These are phyloP conservation scores for Tylopilus sp. DNA, from an alignment of 768 basidiomycete genomes.

Conservation along the genomic window DNA sequence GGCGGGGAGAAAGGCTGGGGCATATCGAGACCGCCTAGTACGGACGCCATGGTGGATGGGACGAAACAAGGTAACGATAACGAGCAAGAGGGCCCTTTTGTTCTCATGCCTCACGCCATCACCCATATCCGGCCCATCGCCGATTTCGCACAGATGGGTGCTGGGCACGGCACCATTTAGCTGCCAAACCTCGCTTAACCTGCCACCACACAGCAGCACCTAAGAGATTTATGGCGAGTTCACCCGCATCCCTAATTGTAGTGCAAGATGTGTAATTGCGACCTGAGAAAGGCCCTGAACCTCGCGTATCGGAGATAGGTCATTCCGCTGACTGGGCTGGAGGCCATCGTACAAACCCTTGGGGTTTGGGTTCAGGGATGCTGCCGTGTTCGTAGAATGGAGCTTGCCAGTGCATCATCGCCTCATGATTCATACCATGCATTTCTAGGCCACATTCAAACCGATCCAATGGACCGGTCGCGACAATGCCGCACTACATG, in stretches of 20 bases:
- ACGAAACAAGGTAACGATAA: slow-evolving; percentile 11
- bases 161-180: background rate
- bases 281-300: background rate
- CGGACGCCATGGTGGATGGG: slow-evolving; percentile 16
- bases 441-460: background rate
- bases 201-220: background rate
- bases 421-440: background rate
- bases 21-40: slow-evolving; percentile 23
- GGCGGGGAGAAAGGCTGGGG: slow-evolving; percentile 31
- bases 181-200: background rate
- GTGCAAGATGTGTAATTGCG: slow-evolving; percentile 3
- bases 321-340: background rate
- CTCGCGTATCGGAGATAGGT: background rate
- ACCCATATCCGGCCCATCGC: slow-evolving; percentile 33
- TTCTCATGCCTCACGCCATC: slow-evolving; percentile 28
- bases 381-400: background rate
- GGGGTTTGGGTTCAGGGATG: slow-evolving; percentile 11
- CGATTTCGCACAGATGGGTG: slow-evolving; percentile 13
- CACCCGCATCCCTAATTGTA: background rate
- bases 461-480: background rate
- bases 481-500: background rate
- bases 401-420: background rate
- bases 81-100: slow-evolving; percentile 17
- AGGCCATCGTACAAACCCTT: background rate
- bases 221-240: background rate